phyloP scores from a whole-genome alignment of 2,329 filamentous ascomycete species.

The Chaetomium olivaceum region DNA sequence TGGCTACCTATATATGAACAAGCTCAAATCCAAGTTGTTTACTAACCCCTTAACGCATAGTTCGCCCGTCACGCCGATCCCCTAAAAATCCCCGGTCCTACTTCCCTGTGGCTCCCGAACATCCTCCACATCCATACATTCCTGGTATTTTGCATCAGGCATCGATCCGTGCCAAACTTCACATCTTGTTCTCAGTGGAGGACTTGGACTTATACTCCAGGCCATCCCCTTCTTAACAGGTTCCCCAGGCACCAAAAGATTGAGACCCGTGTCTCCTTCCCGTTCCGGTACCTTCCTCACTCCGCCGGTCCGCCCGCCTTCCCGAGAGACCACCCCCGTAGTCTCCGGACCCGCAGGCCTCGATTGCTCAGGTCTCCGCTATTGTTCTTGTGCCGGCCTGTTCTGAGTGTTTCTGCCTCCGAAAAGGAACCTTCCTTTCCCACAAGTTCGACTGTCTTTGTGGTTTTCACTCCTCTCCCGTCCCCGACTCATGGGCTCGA shows the following conservation, averaged over 20 bases:
- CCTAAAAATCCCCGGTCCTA: neutral
- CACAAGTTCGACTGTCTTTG: neutral
- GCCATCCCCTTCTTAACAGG: neutral
- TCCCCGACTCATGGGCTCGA: constrained; percentile 20
- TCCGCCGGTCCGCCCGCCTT: neutral
- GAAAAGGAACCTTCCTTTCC: neutral
- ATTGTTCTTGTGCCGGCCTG: neutral
- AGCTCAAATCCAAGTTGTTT: neutral
- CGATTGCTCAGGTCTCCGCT: too few relatives aligned
- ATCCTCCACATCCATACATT: neutral
- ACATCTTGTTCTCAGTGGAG: neutral
- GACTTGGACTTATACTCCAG: neutral
- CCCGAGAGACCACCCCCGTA: neutral
- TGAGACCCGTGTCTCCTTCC: neutral
- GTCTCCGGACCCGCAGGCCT: neutral
- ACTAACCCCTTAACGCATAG: neutral
- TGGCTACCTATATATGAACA: neutral
- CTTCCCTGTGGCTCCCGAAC: neutral
- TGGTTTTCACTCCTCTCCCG: neutral
- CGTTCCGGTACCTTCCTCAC: neutral
- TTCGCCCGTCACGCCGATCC: neutral
- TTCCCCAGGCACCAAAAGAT: neutral
- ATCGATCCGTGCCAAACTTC: neutral
- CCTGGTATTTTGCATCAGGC: neutral
- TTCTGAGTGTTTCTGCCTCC: neutral